A percentile compares a stretch with the other conserved stretches of the same genome.
These are phyloP conservation scores for Sporisorium reilianum DNA, from an alignment of 1,284 basidiomycete species.

Conservation along the genomic window DNA sequence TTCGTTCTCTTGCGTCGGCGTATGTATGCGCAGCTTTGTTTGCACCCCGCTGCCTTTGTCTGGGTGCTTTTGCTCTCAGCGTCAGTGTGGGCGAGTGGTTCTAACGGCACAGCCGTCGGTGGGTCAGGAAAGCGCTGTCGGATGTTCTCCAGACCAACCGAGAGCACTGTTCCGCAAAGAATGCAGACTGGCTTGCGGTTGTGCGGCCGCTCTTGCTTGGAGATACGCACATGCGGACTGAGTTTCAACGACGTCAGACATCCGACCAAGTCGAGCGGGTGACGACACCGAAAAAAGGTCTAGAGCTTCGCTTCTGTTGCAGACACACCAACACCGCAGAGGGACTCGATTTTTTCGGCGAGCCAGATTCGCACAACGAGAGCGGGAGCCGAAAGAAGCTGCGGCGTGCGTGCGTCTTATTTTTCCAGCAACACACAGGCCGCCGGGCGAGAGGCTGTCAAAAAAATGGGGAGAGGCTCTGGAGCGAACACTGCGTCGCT, in stretches of 20 bases:
- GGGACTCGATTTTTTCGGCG: background rate
- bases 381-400: background rate
- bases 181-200: background rate
- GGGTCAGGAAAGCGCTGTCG: too few species aligned
- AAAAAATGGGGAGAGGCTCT: background rate
- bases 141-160: too few species aligned
- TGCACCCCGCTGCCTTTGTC: background rate
- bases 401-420: too few species aligned
- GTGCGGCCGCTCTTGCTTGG: background rate
- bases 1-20: background rate
- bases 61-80: too few species aligned
- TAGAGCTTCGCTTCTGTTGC: conserved; percentile 1
- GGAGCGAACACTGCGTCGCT: background rate
- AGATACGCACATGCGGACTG: background rate
- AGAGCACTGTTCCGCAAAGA: background rate
- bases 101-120: conserved; percentile 1
- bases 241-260: conserved; percentile 2
- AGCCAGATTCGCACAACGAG: background rate
- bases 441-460: background rate
- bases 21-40: too few species aligned
- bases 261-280: too few species aligned
- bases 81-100: background rate
- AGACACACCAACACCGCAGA: too few species aligned
- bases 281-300: background rate
- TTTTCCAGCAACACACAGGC: background rate